Percentiles rank a stretch among this genome's conserved stretches.
phyloP scores from a whole-genome alignment of 768 basidiomycete species.

The Suillus subalutaceus region DNA sequence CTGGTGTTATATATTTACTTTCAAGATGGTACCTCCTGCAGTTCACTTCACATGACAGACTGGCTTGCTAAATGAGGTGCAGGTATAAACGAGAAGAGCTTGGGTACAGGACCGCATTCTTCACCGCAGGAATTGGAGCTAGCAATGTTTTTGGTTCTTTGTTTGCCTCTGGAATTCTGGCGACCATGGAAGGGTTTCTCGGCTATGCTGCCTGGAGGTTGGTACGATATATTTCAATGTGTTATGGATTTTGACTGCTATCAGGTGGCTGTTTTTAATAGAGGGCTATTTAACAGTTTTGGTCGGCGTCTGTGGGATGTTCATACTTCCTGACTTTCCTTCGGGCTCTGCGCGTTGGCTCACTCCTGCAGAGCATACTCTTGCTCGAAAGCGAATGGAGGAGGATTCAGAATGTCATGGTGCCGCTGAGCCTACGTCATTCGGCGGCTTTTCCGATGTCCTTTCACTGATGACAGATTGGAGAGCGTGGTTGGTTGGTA shows the following conservation, averaged over 20 bases:
- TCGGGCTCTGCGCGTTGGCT: constrained; percentile 57
- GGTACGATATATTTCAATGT: constrained; percentile 16
- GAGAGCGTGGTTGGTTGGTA: constrained; percentile 78
- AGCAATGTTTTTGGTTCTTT: constrained; percentile 79
- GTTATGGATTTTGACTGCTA: constrained; percentile 1
- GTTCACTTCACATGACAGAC: neutral
- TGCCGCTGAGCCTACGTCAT: constrained; percentile 45
- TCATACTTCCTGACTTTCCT: constrained; percentile 74
- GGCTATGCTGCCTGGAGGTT: constrained; percentile 74
- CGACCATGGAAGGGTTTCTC: constrained; percentile 62
- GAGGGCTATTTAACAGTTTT: constrained; percentile 59
- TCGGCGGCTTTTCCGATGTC: constrained; percentile 46
- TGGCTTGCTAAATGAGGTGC: neutral
- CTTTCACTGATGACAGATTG: constrained; percentile 69
- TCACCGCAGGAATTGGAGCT: constrained; percentile 70
- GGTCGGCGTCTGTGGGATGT: constrained; percentile 51
- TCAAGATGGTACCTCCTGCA: constrained; percentile 53
- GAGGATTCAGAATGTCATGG: constrained; percentile 59
- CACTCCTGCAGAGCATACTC: constrained; percentile 49
- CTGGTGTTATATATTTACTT: constrained; percentile 63
- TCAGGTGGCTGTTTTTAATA: constrained; percentile 68
- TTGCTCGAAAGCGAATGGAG: constrained; percentile 57
- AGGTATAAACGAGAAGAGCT: constrained; percentile 75
- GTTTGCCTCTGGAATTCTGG: constrained; percentile 72
- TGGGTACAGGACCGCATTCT: constrained; percentile 61